Base-by-base conservation (phyloP, 306 rosid species). In the Lagenaria siceraria region DNA sequence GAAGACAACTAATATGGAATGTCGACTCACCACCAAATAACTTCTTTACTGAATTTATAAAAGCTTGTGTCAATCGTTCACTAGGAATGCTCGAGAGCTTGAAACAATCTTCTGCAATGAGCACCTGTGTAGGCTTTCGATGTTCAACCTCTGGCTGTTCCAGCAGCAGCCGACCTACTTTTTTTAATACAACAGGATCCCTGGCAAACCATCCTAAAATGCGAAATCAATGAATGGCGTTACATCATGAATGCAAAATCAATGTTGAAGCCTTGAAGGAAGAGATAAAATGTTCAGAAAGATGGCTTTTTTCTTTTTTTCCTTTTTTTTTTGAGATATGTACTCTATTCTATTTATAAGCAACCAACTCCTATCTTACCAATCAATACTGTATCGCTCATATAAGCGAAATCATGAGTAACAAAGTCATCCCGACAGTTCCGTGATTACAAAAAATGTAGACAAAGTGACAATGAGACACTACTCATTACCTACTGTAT, bases 131-230 rank as follows among this genome's bases (percentile, higher is more conserved):
- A 7, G 96, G 97, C 77, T 69, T 80, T 71, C 82, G 79, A n/a
- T 89, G 77, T 22, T 66, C 81, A n/a, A 22, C 36, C 21, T 82
- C 85, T 24, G 88, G 84, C 66, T 83, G 81, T 72, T 82, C 88
- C 55, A 92, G 82, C 36, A 95, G 81, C 27, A 87, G 89, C 24
- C 51, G 80, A 74, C 98, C 97, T 24, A 90, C 93, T 85, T 66
- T 80, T 66, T 77, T 89, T 81, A 95, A 87, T 85, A 87, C 66
- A 54, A 38, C 60, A 14, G 93, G 91, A 83, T 92, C 89, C 91
- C 96, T 87, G 27, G 98, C 92, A 81, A 95, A 92, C 97, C 98
- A 95, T 82, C 98, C 98, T 95, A 87, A 52, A 24, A 83, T 54
- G 33, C 65, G 77, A 87, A n/a, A n/a, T n/a, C n/a, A 10, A 42